Evolutionary conservation across 148 eudicot species (phyloP).

Genomic region (Rhododendron kiyosumense): DNA sequence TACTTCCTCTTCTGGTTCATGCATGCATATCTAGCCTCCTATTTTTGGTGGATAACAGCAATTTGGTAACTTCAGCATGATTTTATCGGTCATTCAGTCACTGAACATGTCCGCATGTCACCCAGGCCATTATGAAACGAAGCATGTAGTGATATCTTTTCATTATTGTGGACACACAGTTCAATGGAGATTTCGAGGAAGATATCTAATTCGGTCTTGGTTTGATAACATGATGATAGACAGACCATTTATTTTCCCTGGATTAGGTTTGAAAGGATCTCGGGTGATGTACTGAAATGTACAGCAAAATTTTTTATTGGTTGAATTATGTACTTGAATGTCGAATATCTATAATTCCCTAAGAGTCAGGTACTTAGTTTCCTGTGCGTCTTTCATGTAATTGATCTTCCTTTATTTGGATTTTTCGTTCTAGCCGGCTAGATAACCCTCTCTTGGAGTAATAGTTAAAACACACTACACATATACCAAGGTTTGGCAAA

Average conservation of each 20-base stretch:
- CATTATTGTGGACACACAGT: no score
- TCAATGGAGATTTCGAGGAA: no score
- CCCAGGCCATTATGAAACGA: no score
- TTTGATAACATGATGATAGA: neutral
- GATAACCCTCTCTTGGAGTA: neutral
- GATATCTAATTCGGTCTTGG: no score
- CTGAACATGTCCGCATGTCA: no score
- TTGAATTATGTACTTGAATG: no score
- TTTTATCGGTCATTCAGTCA: no score
- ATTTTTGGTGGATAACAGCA: neutral
- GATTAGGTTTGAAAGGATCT: neutral
- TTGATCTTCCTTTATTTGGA: neutral
- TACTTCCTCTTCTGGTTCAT: neutral
- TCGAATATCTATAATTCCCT: no score
- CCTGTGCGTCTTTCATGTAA: neutral
- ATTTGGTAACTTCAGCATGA: neutral
- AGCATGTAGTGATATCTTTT: no score
- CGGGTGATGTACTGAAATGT: neutral
- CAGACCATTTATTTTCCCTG: neutral
- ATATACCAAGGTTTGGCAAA: neutral
- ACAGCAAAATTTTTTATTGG: neutral
- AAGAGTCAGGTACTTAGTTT: neutral
- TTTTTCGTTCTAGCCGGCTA: neutral
- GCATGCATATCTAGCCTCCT: neutral
- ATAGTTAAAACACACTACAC: no score